These are phyloP conservation scores for Taiwanofungus camphoratus DNA, from an alignment of 1,284 basidiomycete genomes.

Conservation along the genomic window DNA sequence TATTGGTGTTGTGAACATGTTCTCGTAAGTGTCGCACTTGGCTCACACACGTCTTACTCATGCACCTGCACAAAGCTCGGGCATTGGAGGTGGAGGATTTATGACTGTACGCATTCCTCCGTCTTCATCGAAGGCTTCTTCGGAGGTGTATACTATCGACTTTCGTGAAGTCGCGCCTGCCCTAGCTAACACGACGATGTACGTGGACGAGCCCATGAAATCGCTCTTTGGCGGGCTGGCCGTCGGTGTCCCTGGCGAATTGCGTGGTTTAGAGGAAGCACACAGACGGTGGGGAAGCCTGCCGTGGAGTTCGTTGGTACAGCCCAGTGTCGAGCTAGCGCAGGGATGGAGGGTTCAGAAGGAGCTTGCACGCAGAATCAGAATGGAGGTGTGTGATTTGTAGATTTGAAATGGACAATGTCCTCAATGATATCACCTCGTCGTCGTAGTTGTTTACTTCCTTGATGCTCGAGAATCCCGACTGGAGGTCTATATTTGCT, in stretches of 20 bases:
- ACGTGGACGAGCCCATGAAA: slow-evolving; percentile 40
- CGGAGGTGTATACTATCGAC: slow-evolving; percentile 74
- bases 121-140: slow-evolving; percentile 32
- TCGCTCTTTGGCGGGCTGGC: slow-evolving; percentile 74
- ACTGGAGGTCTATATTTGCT: slow-evolving; percentile 80
- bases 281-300: slow-evolving; percentile 77
- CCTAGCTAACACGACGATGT: slow-evolving; percentile 74
- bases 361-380: slow-evolving; percentile 70
- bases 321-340: slow-evolving; percentile 73
- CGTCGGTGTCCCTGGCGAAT: slow-evolving; percentile 83
- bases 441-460: slow-evolving; percentile 44
- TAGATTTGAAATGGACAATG: background rate
- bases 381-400: slow-evolving; percentile 37
- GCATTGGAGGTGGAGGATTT: slow-evolving; percentile 90
- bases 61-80: slow-evolving; percentile 46
- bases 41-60: background rate
- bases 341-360: slow-evolving; percentile 70
- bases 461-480: slow-evolving; percentile 70
- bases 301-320: slow-evolving; percentile 72
- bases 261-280: slow-evolving; percentile 77
- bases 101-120: slow-evolving; percentile 83
- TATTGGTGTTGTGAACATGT: slow-evolving; percentile 85
- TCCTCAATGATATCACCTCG: slow-evolving; percentile 12
- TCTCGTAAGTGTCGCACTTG: slow-evolving; percentile 51
- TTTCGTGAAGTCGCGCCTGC: slow-evolving; percentile 86